Conservation (phyloP, 2,329 filamentous ascomycete species). For the Penicillium sp. region DNA sequence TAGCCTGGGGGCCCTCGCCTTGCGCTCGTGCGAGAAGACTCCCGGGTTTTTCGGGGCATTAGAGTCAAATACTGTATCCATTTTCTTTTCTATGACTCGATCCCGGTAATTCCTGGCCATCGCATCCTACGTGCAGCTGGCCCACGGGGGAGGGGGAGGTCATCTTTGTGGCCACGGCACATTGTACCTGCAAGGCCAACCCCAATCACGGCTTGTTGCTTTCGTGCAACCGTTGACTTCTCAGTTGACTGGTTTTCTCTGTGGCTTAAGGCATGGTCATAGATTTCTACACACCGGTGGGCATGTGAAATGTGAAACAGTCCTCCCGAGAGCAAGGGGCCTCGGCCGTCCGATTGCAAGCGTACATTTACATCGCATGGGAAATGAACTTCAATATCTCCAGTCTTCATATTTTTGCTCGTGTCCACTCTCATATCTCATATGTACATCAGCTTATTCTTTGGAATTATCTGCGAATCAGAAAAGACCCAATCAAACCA, state of each 20-base stretch:
- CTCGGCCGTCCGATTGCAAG: too few relatives aligned
- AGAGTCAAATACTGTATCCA: background rate
- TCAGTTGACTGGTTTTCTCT: background rate
- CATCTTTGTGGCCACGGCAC: slow-evolving; percentile 21
- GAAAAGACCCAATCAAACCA: slow-evolving; percentile 6
- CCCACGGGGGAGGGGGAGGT: slow-evolving; percentile 3
- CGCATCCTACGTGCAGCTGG: slow-evolving; percentile 11
- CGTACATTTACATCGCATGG: too few relatives aligned
- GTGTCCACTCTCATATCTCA: slow-evolving; percentile 18
- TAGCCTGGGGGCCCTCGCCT: background rate
- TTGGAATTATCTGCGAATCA: background rate
- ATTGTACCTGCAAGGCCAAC: slow-evolving; percentile 24
- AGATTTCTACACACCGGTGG: background rate
- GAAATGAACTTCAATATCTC: background rate
- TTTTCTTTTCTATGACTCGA: background rate
- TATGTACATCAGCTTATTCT: slow-evolving; percentile 29
- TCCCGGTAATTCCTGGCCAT: background rate
- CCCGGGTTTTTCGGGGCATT: background rate
- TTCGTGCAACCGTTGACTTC: slow-evolving; percentile 16
- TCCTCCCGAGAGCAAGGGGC: background rate
- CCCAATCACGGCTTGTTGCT: slow-evolving; percentile 15
- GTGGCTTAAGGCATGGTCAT: background rate
- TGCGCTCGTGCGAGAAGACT: background rate
- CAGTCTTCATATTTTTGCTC: background rate
- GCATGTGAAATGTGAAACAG: background rate